These are phyloP conservation scores for Teunomyces kruisii DNA, from an alignment of 805 yeast species.

Conservation along the genomic window DNA sequence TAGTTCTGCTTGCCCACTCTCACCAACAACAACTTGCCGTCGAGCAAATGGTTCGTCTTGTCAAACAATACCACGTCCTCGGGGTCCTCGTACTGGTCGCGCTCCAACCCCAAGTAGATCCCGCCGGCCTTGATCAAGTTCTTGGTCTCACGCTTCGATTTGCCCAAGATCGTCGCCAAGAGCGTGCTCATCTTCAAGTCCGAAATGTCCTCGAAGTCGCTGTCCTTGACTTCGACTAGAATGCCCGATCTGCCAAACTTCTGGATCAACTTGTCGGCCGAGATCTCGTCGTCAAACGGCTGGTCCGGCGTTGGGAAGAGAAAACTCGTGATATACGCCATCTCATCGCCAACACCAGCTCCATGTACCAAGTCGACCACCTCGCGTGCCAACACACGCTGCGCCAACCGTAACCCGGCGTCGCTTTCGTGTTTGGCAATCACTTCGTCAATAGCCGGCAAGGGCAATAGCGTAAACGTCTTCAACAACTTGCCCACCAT, in stretches of 20 bases:
- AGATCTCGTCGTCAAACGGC: conserved; percentile 45
- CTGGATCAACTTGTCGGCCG: conserved; percentile 48
- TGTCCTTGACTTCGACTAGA: conserved; percentile 33
- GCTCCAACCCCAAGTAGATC: conserved; percentile 64
- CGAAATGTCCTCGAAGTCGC: conserved; percentile 19
- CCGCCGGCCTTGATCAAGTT: conserved; percentile 69
- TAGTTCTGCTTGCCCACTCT: conserved; percentile 76
- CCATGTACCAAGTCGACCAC: conserved; percentile 90
- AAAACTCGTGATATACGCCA: conserved; percentile 64
- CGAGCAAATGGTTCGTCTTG: conserved; percentile 51
- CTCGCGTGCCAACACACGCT: conserved; percentile 74
- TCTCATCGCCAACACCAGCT: conserved; percentile 65
- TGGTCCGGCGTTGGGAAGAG: conserved; percentile 60
- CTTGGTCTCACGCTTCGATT: conserved; percentile 57
- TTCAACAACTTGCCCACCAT: conserved; percentile 69
- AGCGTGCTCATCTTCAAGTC: conserved; percentile 52
- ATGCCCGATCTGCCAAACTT: conserved; percentile 63
- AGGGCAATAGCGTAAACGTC: conserved; percentile 77
- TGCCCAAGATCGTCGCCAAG: conserved; percentile 47
- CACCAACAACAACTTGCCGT: conserved; percentile 58
- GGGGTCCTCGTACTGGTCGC: conserved; percentile 49
- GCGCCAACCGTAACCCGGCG: conserved; percentile 72
- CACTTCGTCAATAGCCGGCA: conserved; percentile 53
- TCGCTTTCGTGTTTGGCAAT: conserved; percentile 51
- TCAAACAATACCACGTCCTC: conserved; percentile 51